Evolutionary conservation across 2,329 filamentous ascomycete genomes (phyloP).

Genomic region (Verticillium nonalfalfae): DNA sequence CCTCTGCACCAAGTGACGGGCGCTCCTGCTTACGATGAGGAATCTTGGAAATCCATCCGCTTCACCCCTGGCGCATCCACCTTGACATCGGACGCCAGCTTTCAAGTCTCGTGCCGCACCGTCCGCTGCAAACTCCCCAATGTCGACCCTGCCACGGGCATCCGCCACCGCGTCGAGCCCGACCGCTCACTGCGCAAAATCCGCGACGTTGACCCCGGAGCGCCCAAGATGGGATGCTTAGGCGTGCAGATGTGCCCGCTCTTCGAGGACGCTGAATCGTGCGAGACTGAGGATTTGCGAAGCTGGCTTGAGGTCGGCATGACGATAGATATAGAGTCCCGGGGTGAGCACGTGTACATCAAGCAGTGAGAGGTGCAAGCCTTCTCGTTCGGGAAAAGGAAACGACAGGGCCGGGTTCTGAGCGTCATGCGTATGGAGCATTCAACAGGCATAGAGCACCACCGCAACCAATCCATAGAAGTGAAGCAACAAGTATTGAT

Average conservation of each 20-base stretch:
- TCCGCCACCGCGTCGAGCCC: conserved; percentile 48
- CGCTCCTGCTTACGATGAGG: conserved; percentile 59
- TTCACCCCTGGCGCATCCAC: conserved; percentile 43
- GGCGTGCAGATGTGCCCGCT: conserved; percentile 62
- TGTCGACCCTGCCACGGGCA: conserved; percentile 56
- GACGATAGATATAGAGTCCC: conserved; percentile 41
- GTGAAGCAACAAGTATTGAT: not conserved
- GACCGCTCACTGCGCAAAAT: conserved; percentile 51
- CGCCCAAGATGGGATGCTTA: conserved; percentile 48
- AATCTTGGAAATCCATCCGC: conserved; percentile 58
- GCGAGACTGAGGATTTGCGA: conserved; percentile 23
- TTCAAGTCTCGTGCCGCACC: conserved; percentile 58
- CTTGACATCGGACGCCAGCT: conserved; percentile 33
- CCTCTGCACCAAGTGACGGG: conserved; percentile 44
- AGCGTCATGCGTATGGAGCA: not conserved
- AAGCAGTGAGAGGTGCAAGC: conserved; percentile 16
- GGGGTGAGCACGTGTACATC: conserved; percentile 37
- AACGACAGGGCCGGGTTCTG: not conserved
- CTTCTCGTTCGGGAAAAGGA: not conserved
- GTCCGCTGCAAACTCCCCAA: conserved; percentile 66
- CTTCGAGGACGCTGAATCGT: conserved; percentile 25
- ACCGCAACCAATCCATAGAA: not conserved
- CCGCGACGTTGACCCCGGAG: conserved; percentile 55
- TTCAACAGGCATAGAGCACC: not conserved
- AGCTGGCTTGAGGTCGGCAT: conserved; percentile 50